phyloP scores from a whole-genome alignment of 345 rosid genomes.

The Lenwebbia sp. region DNA sequence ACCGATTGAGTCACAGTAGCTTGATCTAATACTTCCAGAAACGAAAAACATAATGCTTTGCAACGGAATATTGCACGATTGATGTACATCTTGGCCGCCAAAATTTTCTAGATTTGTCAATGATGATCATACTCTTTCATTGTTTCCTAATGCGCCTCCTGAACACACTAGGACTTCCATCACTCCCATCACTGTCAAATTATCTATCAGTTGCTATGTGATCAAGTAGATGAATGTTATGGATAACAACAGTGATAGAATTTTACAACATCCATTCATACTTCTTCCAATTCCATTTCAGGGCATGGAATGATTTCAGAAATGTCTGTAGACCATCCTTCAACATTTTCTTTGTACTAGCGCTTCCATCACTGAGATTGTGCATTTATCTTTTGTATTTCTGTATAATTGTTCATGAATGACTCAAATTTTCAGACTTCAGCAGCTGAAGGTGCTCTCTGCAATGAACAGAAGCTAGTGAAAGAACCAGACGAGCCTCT shows the following conservation, averaged over 20 bases:
- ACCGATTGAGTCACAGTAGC: not conserved
- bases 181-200: not conserved
- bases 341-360: not conserved
- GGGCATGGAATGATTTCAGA: not conserved
- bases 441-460: not conserved
- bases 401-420: not conserved
- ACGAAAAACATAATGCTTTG: not conserved
- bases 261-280: not conserved
- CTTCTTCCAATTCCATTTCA: not conserved
- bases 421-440: not conserved
- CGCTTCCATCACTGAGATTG: not conserved
- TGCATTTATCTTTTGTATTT: not conserved
- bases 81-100: not conserved
- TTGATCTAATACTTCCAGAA: not conserved
- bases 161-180: too few species aligned
- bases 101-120: not conserved
- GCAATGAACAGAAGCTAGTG: not conserved
- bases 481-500: not conserved
- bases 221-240: not conserved
- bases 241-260: not conserved
- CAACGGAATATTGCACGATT: not conserved
- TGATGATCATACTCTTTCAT: not conserved
- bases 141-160: not conserved
- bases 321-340: not conserved
- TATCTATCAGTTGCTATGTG: accelerated